These are phyloP conservation scores for Malbranchea zuffiana DNA, from an alignment of 2,329 filamentous ascomycete species.

Conservation along the genomic window DNA sequence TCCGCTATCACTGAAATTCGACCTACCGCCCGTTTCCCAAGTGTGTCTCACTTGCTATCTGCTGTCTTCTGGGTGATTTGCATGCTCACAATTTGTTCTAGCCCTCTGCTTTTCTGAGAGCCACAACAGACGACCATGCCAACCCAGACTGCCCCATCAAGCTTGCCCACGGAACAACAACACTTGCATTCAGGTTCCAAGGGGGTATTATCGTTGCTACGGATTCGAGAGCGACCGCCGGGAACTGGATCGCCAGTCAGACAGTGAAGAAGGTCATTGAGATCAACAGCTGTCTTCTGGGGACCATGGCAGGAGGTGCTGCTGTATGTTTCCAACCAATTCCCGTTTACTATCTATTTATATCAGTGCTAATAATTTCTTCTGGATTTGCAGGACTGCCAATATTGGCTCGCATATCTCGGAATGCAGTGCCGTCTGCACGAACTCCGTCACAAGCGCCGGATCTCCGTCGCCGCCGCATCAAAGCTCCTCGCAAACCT, in stretches of 20 bases:
- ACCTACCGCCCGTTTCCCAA: constrained; percentile 83
- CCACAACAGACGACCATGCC: constrained; percentile 91
- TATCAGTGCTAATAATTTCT: neutral
- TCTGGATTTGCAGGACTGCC: constrained; percentile 58
- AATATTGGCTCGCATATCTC: constrained; percentile 98
- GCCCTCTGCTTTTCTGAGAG: constrained; percentile 89
- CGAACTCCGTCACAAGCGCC: constrained; percentile 97
- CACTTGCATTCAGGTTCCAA: constrained; percentile 94
- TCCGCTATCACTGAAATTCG: constrained; percentile 81
- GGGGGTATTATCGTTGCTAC: constrained; percentile 97
- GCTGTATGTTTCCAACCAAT: constrained; percentile 47
- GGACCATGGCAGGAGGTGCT: constrained; percentile 96
- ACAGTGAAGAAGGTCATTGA: constrained; percentile 99
- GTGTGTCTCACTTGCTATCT: constrained; percentile 40
- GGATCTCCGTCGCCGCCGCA: constrained; percentile 92
- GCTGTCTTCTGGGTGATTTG: neutral
- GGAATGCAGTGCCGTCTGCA: constrained; percentile 98
- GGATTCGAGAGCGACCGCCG: constrained; percentile 91
- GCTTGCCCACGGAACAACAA: constrained; percentile 97
- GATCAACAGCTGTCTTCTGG: constrained; percentile 87
- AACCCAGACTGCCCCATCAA: constrained; percentile 98
- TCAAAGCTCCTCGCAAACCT: constrained; percentile 98
- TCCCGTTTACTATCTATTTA: neutral
- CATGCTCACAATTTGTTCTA: constrained; percentile 30
- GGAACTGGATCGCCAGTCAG: constrained; percentile 99